Evolutionary conservation across 2,329 filamentous ascomycete species (phyloP), one percentile per base, ranked within the genome.

Genomic region (Cordyceps fumosorosea): DNA sequence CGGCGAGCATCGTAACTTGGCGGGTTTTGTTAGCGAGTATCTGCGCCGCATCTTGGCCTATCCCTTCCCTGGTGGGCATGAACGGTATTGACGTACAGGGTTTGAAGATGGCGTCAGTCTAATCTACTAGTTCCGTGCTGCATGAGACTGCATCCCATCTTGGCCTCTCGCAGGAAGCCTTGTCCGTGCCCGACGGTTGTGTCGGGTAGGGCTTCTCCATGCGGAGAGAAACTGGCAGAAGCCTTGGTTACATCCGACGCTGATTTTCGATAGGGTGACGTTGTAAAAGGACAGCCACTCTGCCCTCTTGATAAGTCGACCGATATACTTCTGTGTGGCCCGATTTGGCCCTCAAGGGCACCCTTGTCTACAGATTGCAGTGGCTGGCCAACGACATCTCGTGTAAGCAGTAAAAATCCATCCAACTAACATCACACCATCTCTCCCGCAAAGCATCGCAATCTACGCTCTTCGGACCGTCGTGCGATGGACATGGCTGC

Each of bases 241-340:
- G 22, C 34, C 47, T 52, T 29, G 34, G 56, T 59, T 59, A 59
- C 56, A 59, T 59, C 47, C 47, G 37, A 8, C 8, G n/a, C 22
- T 11, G 45, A 29, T 26, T 22, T 24, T 14, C 22, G 5, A 50
- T 24, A n/a, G 42, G 32, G 45, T 51, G 45, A 32, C 32, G 47
- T 29, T 24, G n/a, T 16, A 18, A 45, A 24, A 50, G 18, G 54
- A 8, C 8, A n/a, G n/a, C n/a, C n/a, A n/a, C n/a, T n/a, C 37
- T 40, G 26, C 29, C 26, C 47, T 24, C n/a, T 54, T 24, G 3
- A 40, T 18, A 48, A 16, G 29, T 37, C 24, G 18, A 22, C 40
- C 8, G 22, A 20, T 45, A 45, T 56, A 32, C 40, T 45, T 55
- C 26, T 32, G 11, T 5, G 16, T 29, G 37, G 24, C 40, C 54